These are phyloP conservation scores for Ophiocordyceps camponoti-saundersi DNA, from an alignment of 2,329 filamentous ascomycete genomes.

Conservation along the genomic window DNA sequence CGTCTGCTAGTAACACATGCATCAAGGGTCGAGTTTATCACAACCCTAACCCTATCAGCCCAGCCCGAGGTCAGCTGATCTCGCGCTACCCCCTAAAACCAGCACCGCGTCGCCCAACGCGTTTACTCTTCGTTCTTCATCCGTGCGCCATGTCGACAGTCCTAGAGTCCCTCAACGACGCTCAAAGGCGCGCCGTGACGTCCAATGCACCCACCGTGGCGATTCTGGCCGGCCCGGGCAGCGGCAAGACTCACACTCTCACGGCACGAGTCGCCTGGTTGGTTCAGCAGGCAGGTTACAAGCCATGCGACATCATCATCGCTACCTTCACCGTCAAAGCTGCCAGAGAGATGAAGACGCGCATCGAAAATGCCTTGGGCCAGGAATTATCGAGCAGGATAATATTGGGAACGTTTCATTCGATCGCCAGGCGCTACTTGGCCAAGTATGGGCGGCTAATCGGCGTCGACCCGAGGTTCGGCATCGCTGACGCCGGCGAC, in stretches of 20 bases:
- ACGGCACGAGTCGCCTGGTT: slow-evolving; percentile 87
- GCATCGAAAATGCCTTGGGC: slow-evolving; percentile 69
- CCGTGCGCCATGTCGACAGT: slow-evolving; percentile 15
- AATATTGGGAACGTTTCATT: slow-evolving; percentile 87
- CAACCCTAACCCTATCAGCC: no score
- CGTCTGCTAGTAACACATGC: background rate
- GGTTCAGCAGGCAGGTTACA: slow-evolving; percentile 51
- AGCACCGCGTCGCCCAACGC: background rate
- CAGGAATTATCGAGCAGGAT: slow-evolving; percentile 58
- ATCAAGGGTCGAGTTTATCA: no score
- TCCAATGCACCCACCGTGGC: slow-evolving; percentile 39
- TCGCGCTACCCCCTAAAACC: background rate
- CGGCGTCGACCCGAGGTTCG: slow-evolving; percentile 67
- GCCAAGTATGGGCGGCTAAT: slow-evolving; percentile 71
- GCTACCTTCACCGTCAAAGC: slow-evolving; percentile 97
- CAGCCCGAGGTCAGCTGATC: background rate
- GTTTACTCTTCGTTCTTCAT: background rate
- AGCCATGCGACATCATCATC: slow-evolving; percentile 78
- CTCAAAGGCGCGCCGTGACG: slow-evolving; percentile 38
- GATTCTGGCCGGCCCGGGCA: slow-evolving; percentile 50
- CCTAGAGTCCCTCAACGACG: slow-evolving; percentile 33
- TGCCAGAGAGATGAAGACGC: slow-evolving; percentile 79
- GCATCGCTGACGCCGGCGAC: slow-evolving; percentile 76
- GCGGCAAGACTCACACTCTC: slow-evolving; percentile 88
- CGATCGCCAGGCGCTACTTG: slow-evolving; percentile 73